Conservation (phyloP, 2,329 filamentous ascomycete genomes). For the Trichoderma cornu-damae region DNA sequence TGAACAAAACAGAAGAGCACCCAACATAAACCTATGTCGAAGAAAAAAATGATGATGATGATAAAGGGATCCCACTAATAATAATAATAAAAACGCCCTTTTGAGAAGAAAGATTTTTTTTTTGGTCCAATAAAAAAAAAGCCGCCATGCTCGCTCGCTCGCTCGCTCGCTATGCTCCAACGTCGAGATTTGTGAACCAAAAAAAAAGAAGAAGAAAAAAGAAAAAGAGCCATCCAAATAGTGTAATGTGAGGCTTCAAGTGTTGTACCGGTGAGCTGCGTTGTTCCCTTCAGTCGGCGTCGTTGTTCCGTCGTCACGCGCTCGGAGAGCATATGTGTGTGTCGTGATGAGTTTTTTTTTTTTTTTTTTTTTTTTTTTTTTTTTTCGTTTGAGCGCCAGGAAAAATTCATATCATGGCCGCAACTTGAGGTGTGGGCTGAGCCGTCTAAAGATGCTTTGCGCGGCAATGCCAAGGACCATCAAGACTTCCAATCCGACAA, state of each 20-base stretch:
- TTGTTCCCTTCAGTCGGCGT: neutral
- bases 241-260: neutral
- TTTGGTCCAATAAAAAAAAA: neutral
- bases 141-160: slow-evolving; percentile 1
- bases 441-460: slow-evolving; percentile 29
- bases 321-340: neutral
- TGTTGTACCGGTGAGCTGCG: neutral
- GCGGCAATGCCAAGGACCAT: slow-evolving; percentile 40
- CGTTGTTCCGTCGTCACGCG: neutral
- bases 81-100: neutral
- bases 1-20: too few relatives aligned
- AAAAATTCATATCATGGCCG: slow-evolving; percentile 1
- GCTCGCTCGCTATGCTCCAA: neutral
- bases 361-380: too few relatives aligned
- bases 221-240: neutral
- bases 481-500: slow-evolving; percentile 42
- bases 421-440: slow-evolving; percentile 17
- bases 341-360: too few relatives aligned
- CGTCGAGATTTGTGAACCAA: neutral
- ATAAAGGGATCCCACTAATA: neutral
- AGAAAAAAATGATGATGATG: neutral
- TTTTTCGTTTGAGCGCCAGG: too few relatives aligned
- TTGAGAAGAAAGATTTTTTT: neutral
- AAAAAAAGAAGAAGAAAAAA: neutral
- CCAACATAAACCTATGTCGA: neutral